These are phyloP conservation scores for Xanthoconium separans DNA, from an alignment of 1,284 basidiomycete genomes.

Conservation along the genomic window DNA sequence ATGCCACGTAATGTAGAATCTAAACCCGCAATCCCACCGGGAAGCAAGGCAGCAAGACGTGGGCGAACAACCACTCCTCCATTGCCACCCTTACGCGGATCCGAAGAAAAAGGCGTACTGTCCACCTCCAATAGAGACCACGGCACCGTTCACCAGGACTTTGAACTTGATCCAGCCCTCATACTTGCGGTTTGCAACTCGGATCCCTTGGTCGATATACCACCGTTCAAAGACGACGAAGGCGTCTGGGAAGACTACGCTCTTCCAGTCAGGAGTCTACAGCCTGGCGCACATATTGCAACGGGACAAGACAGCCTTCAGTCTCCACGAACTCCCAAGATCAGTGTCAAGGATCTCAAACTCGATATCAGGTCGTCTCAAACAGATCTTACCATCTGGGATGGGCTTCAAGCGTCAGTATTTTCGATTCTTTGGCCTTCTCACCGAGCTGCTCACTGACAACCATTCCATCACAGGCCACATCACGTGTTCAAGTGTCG, in stretches of 20 bases:
- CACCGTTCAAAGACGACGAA: background rate
- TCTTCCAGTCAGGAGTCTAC: background rate
- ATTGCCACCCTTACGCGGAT: background rate
- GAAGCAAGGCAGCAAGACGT: background rate
- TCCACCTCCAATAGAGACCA: slow-evolving; percentile 3
- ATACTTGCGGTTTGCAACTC: background rate
- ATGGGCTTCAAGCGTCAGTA: slow-evolving; percentile 21
- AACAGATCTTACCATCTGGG: slow-evolving; percentile 27
- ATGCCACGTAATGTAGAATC: background rate
- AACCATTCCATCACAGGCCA: slow-evolving; percentile 4
- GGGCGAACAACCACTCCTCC: background rate
- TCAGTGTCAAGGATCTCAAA: slow-evolving; percentile 11
- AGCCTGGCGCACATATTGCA: background rate
- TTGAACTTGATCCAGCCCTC: background rate
- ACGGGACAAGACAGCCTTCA: background rate
- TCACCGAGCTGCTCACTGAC: background rate
- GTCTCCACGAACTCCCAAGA: background rate
- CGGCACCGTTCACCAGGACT: slow-evolving; percentile 1
- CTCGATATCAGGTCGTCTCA: slow-evolving; percentile 14
- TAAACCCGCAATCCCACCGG: background rate
- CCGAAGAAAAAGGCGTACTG: background rate
- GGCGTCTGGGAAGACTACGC: background rate
- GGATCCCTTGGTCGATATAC: background rate
- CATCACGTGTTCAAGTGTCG: slow-evolving; percentile 23
- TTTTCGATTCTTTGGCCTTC: background rate